phyloP scores from a whole-genome alignment of 169 alveolate species.

The Cryptosporidium muris region DNA sequence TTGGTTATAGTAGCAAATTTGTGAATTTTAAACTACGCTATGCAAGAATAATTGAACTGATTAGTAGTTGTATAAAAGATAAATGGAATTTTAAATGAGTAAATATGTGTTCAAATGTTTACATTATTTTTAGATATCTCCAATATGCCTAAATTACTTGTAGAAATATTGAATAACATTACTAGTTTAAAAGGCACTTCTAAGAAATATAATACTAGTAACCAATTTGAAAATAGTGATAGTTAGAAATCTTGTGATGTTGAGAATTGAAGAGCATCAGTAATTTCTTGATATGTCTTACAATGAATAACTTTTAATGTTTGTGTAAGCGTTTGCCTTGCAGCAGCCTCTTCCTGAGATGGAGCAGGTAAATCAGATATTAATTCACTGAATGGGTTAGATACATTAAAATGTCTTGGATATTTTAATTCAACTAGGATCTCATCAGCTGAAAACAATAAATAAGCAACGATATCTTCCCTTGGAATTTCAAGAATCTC shows the following conservation, averaged over 20 bases:
- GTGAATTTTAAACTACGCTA: too few species aligned
- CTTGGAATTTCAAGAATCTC: conserved; percentile 71
- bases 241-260: conserved; percentile 54
- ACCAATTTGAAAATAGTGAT: background rate
- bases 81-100: too few species aligned
- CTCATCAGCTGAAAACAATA: conserved; percentile 74
- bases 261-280: conserved; percentile 31
- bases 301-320: conserved; percentile 58
- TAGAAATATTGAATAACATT: too few species aligned
- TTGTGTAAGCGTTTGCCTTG: conserved; percentile 64
- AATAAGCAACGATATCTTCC: conserved; percentile 74
- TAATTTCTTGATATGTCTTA: conserved; percentile 54
- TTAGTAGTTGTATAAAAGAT: too few species aligned
- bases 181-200: background rate
- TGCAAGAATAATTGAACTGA: too few species aligned
- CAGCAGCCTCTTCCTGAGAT: conserved; percentile 70
- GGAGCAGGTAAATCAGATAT: conserved; percentile 59
- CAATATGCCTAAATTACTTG: too few species aligned
- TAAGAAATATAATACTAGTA: too few species aligned
- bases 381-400: conserved; percentile 71
- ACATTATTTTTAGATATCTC: too few species aligned
- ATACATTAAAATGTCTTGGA: conserved; percentile 74
- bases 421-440: conserved; percentile 73
- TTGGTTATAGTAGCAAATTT: too few species aligned
- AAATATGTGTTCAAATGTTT: too few species aligned